Conservation (phyloP, 768 basidiomycete genomes). For the Panaeolus cyanescens region DNA sequence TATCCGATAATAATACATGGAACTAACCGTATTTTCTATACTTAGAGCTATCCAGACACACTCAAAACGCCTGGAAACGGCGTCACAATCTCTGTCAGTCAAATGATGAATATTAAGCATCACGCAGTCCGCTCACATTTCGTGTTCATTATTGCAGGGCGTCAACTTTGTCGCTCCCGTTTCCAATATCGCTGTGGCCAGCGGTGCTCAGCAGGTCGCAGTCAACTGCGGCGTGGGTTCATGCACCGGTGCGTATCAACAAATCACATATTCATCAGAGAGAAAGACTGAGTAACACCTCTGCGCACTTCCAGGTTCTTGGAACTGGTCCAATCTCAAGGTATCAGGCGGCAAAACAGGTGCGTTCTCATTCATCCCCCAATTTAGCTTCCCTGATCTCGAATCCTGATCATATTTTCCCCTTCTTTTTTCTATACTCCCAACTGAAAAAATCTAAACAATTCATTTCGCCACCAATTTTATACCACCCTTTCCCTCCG, state of each 20-base stretch:
- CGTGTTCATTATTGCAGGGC: constrained; percentile 29
- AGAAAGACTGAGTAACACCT: background rate
- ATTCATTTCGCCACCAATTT: background rate
- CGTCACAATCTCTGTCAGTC: constrained; percentile 52
- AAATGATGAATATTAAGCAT: background rate
- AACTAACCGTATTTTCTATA: background rate
- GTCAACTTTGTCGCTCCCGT: constrained; percentile 47
- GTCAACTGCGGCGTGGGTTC: constrained; percentile 57
- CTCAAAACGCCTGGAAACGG: constrained; percentile 58
- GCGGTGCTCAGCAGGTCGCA: constrained; percentile 45
- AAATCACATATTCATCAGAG: background rate
- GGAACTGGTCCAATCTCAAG: constrained; percentile 25
- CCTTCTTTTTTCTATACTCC: too few species aligned
- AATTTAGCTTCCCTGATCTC: background rate
- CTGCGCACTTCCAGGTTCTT: constrained; percentile 16
- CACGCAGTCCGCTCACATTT: background rate
- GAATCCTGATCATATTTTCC: background rate
- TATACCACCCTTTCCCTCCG: background rate
- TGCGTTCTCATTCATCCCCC: constrained; percentile 5
- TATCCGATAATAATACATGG: background rate
- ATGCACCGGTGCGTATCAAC: constrained; percentile 41
- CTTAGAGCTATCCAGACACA: constrained; percentile 56
- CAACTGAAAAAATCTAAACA: too few species aligned
- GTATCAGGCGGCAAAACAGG: constrained; percentile 23
- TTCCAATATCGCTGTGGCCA: constrained; percentile 44